Evolutionary conservation across 169 alveolate species (phyloP).

Genomic region (Babesia ovis): DNA sequence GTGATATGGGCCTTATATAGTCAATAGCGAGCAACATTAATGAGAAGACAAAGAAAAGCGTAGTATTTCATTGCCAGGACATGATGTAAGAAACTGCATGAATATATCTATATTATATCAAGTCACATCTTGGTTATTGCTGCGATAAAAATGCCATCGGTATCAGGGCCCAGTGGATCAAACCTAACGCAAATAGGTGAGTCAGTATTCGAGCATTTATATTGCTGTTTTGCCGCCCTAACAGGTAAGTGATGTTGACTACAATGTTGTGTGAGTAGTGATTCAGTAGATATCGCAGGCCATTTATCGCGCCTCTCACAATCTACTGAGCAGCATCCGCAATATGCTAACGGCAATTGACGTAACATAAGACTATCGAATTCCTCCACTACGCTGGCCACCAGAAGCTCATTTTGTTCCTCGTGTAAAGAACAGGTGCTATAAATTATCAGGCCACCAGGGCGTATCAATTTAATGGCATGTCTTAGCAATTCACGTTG

Average conservation of each 20-base stretch:
- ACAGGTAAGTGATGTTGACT: slow-evolving; percentile 7
- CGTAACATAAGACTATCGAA: slow-evolving; percentile 58
- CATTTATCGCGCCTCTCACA: slow-evolving; percentile 24
- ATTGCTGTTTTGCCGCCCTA: not conserved
- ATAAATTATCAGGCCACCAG: slow-evolving; percentile 96
- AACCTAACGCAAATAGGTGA: slow-evolving; percentile 62
- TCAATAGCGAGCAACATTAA: not conserved
- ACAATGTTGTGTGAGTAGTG: not conserved
- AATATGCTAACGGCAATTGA: slow-evolving; percentile 45
- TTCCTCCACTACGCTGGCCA: slow-evolving; percentile 90
- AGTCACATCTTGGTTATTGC: slow-evolving; percentile 13
- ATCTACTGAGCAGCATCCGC: slow-evolving; percentile 44
- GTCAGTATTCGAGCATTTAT: slow-evolving; percentile 17
- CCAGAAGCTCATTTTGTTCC: slow-evolving; percentile 95
- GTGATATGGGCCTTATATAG: no score
- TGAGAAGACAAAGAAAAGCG: no score
- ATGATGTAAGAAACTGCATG: no score
- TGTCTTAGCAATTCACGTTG: slow-evolving; percentile 92
- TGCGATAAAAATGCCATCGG: slow-evolving; percentile 61
- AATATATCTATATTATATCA: not conserved
- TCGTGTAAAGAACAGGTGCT: slow-evolving; percentile 95
- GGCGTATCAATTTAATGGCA: slow-evolving; percentile 91
- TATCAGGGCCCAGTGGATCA: slow-evolving; percentile 40
- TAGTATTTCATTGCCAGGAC: no score
- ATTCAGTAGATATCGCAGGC: slow-evolving; percentile 48